phyloP scores from a whole-genome alignment of 768 basidiomycete genomes.

The Naganishia antarctica region DNA sequence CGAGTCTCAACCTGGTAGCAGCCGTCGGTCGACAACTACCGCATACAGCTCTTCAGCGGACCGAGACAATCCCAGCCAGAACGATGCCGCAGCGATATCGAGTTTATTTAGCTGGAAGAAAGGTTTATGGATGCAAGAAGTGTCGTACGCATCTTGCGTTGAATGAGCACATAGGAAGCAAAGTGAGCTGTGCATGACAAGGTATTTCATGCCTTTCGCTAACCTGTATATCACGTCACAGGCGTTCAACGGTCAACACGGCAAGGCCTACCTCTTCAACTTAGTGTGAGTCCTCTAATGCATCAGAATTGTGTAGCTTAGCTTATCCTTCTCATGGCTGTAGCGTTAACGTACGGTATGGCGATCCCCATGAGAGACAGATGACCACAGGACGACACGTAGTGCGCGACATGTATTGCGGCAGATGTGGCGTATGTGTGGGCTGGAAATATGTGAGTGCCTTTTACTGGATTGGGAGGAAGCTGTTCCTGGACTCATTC shows the following conservation, averaged over 20 bases:
- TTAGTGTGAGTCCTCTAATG: constrained; percentile 64
- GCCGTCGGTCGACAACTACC: no score
- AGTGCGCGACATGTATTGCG: constrained; percentile 90
- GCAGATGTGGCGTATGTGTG: constrained; percentile 76
- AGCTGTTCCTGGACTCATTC: not conserved
- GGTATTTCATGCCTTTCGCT: no score
- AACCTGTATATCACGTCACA: no score
- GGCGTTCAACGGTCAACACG: constrained; percentile 97
- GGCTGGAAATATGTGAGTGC: constrained; percentile 96
- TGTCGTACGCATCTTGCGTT: constrained; percentile 47
- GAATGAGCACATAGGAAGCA: constrained; percentile 40
- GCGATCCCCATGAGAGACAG: constrained; percentile 79
- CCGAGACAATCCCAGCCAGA: no score
- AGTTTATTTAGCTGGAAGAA: constrained; percentile 44
- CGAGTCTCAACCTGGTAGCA: no score
- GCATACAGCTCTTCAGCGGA: no score
- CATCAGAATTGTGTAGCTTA: not conserved
- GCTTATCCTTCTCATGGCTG: not conserved
- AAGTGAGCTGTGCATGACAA: no score
- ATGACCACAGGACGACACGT: constrained; percentile 98
- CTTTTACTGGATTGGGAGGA: not conserved
- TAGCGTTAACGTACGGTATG: constrained; percentile 87
- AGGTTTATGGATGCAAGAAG: constrained; percentile 42
- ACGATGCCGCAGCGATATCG: constrained; percentile 28
- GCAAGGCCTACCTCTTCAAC: constrained; percentile 89